Evolutionary conservation across 768 basidiomycete species (phyloP), one percentile per base, ranked within the genome.

Genomic region (Mycena pura): DNA sequence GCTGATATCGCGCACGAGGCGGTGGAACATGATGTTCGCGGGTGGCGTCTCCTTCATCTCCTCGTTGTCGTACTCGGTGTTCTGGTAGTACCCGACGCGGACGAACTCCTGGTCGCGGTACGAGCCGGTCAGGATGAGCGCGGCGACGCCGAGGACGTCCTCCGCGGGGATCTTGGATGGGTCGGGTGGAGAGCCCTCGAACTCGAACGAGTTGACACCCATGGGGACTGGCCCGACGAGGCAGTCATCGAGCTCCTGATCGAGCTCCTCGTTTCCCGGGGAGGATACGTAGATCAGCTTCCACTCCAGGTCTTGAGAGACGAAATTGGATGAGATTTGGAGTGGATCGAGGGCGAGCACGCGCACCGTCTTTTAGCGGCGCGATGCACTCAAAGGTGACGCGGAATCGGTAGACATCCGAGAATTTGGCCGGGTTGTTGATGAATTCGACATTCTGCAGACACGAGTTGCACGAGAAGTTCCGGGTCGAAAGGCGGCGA

Each of bases 31-130:
- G 50, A 94, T 92, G 57, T 83, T 80, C 24, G 73, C 63, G 8
- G 92, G 90, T 15, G 88, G 90, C 14, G 76, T 84, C 70, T 88
- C 84, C 73, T 88, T 91, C 88, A 96, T 89, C 76, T 93, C 94
- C 52, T 95, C 92, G 68, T 92, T 93, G 74, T 97, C 96, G 71
- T 98, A 99, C 75, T 99, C 96, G 24, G 96, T 98, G 72, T 99
- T 96, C 77, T 99, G 97, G 75, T 99, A 99, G 74, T 99, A 99
- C 7, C 97, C 97, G 25, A 99, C 96, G 44, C 96, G 88, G n/a
- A 99, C 96, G 70, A 99, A 99, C 74, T 99, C 97, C 70, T 97
- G 96, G 50, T 98, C 96, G 36, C 89, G 87, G 76, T 99, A 99
- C 11, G 92, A 93, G 7, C 95, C 97, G 0, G 96, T 99, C 50